Percentiles rank a stretch among this genome's conserved stretches.
Evolutionary conservation across 1,284 basidiomycete species (phyloP).

Genomic region (Cryptococcus sp.): DNA sequence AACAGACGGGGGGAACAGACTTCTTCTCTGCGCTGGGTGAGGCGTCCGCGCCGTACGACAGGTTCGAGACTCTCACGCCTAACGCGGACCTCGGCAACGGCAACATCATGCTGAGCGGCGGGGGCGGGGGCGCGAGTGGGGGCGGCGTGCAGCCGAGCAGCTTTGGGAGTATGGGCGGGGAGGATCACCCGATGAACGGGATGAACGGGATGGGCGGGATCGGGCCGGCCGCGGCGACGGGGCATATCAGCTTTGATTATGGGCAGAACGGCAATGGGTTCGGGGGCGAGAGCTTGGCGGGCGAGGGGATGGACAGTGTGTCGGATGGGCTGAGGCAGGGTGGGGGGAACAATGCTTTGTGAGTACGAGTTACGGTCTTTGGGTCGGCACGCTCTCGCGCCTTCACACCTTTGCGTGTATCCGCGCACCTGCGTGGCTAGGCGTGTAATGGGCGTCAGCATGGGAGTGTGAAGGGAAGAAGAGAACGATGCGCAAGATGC

Average conservation of each 20-base stretch:
- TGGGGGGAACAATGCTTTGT: constrained; percentile 29
- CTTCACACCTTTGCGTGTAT: too few relatives aligned
- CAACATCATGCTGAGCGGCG: constrained; percentile 13
- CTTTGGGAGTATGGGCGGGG: not conserved
- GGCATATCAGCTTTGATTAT: constrained; percentile 25
- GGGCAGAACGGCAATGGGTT: constrained; percentile 21
- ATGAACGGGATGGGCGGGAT: not conserved
- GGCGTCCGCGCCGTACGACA: constrained; percentile 31
- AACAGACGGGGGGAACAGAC: too few relatives aligned
- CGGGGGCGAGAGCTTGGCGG: constrained; percentile 29
- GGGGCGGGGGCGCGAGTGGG: not conserved
- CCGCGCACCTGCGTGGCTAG: too few relatives aligned
- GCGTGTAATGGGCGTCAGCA: too few relatives aligned
- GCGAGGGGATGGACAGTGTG: constrained; percentile 36
- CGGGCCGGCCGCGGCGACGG: not conserved
- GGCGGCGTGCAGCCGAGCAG: not conserved
- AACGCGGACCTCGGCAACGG: constrained; percentile 22
- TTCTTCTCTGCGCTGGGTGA: constrained; percentile 22
- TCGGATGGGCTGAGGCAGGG: constrained; percentile 33
- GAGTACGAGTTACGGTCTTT: constrained; percentile 12
- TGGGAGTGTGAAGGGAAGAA: too few relatives aligned
- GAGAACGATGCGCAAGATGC: not conserved
- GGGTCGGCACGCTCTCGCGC: too few relatives aligned
- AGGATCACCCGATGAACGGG: not conserved
- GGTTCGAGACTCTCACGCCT: constrained; percentile 34